Conservation (phyloP, 257 asterid species). For the Ophiorrhiza pumila region DNA sequence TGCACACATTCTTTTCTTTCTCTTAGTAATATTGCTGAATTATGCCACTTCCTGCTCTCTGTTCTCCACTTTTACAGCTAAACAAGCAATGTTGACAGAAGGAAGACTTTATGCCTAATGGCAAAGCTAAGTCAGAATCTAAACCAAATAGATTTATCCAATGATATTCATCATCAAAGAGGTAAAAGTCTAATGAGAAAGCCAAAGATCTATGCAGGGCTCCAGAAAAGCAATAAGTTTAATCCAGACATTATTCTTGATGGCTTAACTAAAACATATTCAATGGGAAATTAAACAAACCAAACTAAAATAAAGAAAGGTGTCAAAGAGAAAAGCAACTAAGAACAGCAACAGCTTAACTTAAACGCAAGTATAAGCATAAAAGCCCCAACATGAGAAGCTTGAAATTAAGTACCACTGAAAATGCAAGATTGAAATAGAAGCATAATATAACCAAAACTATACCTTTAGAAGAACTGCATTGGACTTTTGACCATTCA, state of each 20-base stretch:
- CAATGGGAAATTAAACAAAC: not conserved
- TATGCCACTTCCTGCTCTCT: not conserved
- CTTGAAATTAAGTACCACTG: not conserved
- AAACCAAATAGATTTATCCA: not conserved
- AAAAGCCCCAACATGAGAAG: not conserved
- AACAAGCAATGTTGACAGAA: not conserved
- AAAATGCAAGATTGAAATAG: not conserved
- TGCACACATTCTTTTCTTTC: not conserved
- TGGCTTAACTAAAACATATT: not conserved
- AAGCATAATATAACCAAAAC: not conserved
- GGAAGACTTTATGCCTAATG: not conserved
- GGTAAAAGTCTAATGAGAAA: not conserved
- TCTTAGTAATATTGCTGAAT: not conserved
- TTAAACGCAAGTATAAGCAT: not conserved
- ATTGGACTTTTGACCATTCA: constrained; percentile 28
- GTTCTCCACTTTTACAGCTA: not conserved
- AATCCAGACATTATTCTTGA: not conserved
- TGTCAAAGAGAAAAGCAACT: not conserved
- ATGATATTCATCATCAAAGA: not conserved
- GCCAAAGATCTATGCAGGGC: not conserved
- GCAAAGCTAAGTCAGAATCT: not conserved
- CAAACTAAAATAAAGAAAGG: no score
- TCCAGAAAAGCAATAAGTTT: not conserved
- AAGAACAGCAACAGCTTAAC: not conserved
- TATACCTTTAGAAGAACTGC: constrained; percentile 70